Evolutionary conservation across 176 grass and related monocot species (phyloP).

Genomic region (Lolium rigidum): DNA sequence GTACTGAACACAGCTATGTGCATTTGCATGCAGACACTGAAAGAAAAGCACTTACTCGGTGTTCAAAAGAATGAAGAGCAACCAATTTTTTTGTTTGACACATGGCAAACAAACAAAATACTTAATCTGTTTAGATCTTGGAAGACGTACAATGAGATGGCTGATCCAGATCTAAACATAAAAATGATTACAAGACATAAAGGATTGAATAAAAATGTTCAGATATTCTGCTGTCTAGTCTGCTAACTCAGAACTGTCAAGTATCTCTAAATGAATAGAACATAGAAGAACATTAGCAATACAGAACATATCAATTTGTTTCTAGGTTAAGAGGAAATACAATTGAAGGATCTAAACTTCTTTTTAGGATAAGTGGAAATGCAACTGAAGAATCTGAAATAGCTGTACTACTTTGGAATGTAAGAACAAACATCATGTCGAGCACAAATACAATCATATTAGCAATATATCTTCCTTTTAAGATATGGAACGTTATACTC

Average conservation of each 20-base stretch:
- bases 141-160: background rate
- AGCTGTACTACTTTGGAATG: background rate
- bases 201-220: background rate
- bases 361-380: background rate
- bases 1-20: no score
- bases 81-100: background rate
- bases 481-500: background rate
- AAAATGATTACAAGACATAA: background rate
- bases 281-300: background rate
- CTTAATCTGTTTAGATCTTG: background rate
- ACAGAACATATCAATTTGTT: background rate
- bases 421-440: background rate
- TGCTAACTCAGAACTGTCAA: background rate
- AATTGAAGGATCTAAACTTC: background rate
- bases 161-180: background rate
- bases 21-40: constrained; percentile 20
- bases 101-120: background rate
- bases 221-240: background rate
- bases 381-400: background rate
- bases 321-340: background rate
- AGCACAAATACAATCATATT: constrained; percentile 9
- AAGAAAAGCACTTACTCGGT: constrained; percentile 12
- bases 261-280: background rate
- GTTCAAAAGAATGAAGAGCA: background rate
- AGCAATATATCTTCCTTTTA: background rate